Base-by-base conservation (phyloP, 164 flowering plant genomes). In the Piper longum region DNA sequence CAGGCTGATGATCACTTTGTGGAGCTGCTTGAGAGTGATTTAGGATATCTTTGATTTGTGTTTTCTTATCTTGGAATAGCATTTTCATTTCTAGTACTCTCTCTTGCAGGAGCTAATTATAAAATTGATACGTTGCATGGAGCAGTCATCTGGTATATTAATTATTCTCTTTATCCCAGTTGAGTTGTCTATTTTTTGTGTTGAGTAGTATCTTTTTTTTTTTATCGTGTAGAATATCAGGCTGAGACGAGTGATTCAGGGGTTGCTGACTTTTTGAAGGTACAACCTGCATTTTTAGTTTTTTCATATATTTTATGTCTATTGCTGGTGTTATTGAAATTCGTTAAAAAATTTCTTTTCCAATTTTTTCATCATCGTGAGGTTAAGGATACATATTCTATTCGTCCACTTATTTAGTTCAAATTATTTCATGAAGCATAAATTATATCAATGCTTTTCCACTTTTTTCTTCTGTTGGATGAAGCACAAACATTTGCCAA, bases 81-180 rank as follows among this genome's bases (percentile, higher is more conserved):
- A 48, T 48, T 8, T 48, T 8, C 14, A 48, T 9, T 48, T 48
- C 14, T 5, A 44, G 9, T 48, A 9, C 11, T 9, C 52, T 8
- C 52, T 48, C 52, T 64, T 57, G 64, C 86, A 86, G 91, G 86
- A 85, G 41, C 85, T 78, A 73, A 66, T 83, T 65, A 40, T 74
- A 41, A 81, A 75, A 71, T 57, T 78, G 75, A 76, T 83, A 36
- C 76, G 73, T 66, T 75, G 56, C 63, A 71, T 76, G 72, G 83
- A 79, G 66, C 81, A 76, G 69, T 52, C 66, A 12, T 63, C 79
- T 69, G 87, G 89, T 85, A 82, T 57, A 62, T 61, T 57, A 14
- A 11, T 44, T 41, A 2, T 43, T 4, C 16, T 42, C 4, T 9
- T 60, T 42, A 41, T 60, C 62, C 8, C 41, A 19, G 13, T 13